Base-by-base conservation (phyloP, 2,329 filamentous ascomycete genomes). In the Cercospora nicotianae region DNA sequence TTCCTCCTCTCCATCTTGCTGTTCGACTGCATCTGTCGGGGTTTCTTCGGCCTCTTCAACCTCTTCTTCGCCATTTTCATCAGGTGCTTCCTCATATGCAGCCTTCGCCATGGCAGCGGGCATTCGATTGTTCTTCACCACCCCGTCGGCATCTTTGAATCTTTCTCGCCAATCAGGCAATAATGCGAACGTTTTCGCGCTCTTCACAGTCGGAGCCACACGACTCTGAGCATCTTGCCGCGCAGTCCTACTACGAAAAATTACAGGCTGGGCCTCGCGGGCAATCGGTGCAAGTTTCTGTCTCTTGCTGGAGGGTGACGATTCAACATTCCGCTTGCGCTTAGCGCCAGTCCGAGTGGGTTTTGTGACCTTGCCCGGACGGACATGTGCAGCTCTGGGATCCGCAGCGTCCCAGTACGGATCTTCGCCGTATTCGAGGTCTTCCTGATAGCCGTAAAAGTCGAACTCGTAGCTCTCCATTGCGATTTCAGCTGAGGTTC, bases 341-440 rank as follows among this genome's bases (percentile, higher is more conserved):
- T 79, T 79, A 64, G 77, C 67, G 66, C 71, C 65, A 42, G 70
- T 42, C 6, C 67, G 60, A 2, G 55, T 69, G 72, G 18, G 68
- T 57, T 66, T 72, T 67, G 23, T 57, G 31, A 51, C 69, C 53
- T 76, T 63, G 45, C 9, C 74, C 66, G 60, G 42, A 16, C 45
- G 18, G 30, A 20, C 23, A 33, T 45, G 62, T 30, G 48, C 45
- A 39, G 61, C 51, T 20, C 33, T 28, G 12, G 51, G 62, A 16
- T 53, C 62, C 8, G 31, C 13, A 7, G 62, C 53, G 33, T 64
- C 81, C 71, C 82, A 81, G 60, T 83, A 83, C 51, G 80, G 78
- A 69, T 83, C 81, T 16, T 80, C 81, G 12, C 77, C 81, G 69
- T 84, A 84, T 65, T 84, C 82, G 53, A 83, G 74, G 66, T 84